A percentile compares a stretch with the other conserved stretches of the same genome.
These are phyloP conservation scores for Pyronema omphalodes DNA, from an alignment of 495 filamentous ascomycete genomes.

Conservation along the genomic window DNA sequence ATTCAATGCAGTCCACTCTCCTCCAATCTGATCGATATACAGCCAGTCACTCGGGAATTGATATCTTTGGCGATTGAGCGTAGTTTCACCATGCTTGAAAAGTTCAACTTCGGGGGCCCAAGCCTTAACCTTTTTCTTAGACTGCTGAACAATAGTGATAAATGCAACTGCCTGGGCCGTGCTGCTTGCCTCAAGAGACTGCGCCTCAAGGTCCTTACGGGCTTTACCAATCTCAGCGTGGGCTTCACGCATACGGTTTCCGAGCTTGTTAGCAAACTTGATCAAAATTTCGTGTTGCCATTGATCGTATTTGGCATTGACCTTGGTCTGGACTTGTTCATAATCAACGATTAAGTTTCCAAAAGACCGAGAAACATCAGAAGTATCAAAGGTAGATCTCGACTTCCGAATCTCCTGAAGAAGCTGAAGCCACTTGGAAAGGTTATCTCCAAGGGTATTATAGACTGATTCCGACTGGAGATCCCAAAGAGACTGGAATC, in stretches of 20 bases:
- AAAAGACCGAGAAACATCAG: conserved; percentile 75
- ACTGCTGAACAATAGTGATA: conserved; percentile 92
- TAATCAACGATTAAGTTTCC: conserved; percentile 91
- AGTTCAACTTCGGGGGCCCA: conserved; percentile 93
- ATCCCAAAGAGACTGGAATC: conserved; percentile 98
- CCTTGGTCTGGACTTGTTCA: conserved; percentile 92
- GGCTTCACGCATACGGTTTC: conserved; percentile 76
- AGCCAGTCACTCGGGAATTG: conserved; percentile 89
- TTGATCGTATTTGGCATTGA: conserved; percentile 97
- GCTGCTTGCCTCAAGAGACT: conserved; percentile 76
- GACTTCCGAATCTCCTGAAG: conserved; percentile 90
- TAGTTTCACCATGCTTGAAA: conserved; percentile 87
- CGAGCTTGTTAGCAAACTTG: conserved; percentile 77
- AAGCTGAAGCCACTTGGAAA: conserved; percentile 80
- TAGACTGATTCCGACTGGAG: conserved; percentile 89
- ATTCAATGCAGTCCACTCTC: conserved; percentile 79
- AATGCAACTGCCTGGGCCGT: conserved; percentile 94
- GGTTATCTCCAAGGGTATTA: conserved; percentile 71
- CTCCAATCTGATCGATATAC: conserved; percentile 79
- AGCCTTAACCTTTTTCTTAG: conserved; percentile 73
- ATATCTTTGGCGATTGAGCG: conserved; percentile 71
- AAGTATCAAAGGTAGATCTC: conserved; percentile 85
- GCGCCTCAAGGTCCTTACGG: conserved; percentile 68
- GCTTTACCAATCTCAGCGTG: conserved; percentile 77
- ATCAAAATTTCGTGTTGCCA: conserved; percentile 95